Evolutionary conservation across 163 green algal species (phyloP), one percentile per base, ranked within the genome.

Genomic region (Chlorella variabilis): DNA sequence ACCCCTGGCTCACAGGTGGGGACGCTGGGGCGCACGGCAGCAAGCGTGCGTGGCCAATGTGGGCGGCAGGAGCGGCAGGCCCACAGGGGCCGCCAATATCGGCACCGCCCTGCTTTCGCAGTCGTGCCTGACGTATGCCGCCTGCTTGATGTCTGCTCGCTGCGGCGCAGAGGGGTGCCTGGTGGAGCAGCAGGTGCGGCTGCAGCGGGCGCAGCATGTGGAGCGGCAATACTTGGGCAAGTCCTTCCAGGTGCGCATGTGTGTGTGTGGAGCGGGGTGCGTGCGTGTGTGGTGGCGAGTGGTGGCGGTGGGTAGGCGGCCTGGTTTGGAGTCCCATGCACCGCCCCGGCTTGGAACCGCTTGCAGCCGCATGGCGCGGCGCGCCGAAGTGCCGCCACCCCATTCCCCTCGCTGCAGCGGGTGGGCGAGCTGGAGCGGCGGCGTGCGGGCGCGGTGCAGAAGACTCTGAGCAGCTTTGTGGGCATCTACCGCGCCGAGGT

Each of bases 1-100:
- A 95, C 76, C 92, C 92, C 0, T 95, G 91, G 91, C 80, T 88
- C 1, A 70, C 73, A 59, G 73, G 73, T 80, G 51, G 34, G 69
- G n/a, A n/a, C n/a, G n/a, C n/a, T n/a, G n/a, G n/a, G n/a, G n/a
- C n/a, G n/a, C n/a, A n/a, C n/a, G n/a, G n/a, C n/a, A n/a, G 25
- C 25, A 23, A n/a, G 39, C 36, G 27, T 54, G 45, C 45, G 11
- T 15, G 11, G 15, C 45, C 11, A 23, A 54, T 54, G 11, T 54
- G 45, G 11, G 45, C n/a, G n/a, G n/a, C n/a, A n/a, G n/a, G n/a
- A n/a, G n/a, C n/a, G n/a, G n/a, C n/a, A n/a, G n/a, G n/a, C n/a
- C n/a, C n/a, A n/a, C n/a, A n/a, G n/a, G n/a, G n/a, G n/a, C n/a
- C n/a, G n/a, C n/a, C n/a, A n/a, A n/a, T n/a, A n/a, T n/a, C n/a